A percentile compares a stretch with the other conserved stretches of the same genome.
Conservation (phyloP, 2,329 filamentous ascomycete species). For the Ophioceras dolichostomum region DNA sequence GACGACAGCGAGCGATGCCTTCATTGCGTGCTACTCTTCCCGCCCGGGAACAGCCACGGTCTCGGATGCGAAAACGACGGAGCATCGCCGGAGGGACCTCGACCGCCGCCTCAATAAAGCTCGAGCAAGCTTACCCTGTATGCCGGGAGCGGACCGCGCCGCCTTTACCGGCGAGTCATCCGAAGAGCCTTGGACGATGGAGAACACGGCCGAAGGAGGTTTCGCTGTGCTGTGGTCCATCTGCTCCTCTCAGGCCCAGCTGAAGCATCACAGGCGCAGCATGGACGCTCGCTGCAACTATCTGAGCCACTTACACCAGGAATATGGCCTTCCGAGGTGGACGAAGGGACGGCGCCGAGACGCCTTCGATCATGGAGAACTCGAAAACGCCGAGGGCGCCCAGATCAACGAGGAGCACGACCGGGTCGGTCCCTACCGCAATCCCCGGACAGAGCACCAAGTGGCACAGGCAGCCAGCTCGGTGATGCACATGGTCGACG, state of each 20-base stretch:
- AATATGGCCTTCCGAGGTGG: too few species aligned
- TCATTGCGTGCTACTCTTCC: conserved; percentile 57
- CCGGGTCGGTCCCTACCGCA: neutral
- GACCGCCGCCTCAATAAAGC: neutral
- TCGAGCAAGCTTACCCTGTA: neutral
- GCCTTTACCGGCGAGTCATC: neutral
- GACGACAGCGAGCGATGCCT: conserved; percentile 36
- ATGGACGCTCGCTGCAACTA: neutral
- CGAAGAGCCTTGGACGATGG: neutral
- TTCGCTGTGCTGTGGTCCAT: neutral
- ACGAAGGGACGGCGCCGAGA: too few species aligned
- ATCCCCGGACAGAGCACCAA: neutral
- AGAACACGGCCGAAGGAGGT: neutral
- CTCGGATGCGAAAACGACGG: conserved; percentile 37
- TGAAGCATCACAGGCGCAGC: neutral
- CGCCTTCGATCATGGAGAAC: too few species aligned
- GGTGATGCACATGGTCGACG: conserved; percentile 19
- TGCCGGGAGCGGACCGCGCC: neutral
- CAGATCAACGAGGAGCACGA: neutral
- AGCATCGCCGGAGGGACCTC: too few species aligned
- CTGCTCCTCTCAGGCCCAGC: neutral
- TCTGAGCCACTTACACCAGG: neutral
- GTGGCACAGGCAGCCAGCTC: conserved; percentile 11
- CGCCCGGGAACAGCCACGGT: conserved; percentile 54
- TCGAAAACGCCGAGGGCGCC: too few species aligned